Conservation (phyloP, 805 yeast genomes). For the Starmerella apicola region DNA sequence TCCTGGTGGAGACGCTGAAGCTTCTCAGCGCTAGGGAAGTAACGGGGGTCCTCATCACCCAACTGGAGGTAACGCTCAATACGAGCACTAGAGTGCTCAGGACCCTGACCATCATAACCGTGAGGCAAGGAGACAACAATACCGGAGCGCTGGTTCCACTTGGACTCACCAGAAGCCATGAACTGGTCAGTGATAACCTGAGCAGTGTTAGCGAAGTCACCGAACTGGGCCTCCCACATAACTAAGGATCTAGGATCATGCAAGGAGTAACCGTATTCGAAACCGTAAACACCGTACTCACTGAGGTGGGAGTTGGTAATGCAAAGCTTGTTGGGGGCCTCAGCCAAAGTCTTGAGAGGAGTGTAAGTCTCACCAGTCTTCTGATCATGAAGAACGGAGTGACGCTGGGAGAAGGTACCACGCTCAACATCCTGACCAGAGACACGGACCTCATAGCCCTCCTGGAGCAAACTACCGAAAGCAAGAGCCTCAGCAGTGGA, state of each 20-base stretch:
- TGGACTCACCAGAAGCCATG: constrained; percentile 90
- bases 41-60: constrained; percentile 90
- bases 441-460: constrained; percentile 93
- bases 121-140: constrained; percentile 90
- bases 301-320: constrained; percentile 92
- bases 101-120: constrained; percentile 99
- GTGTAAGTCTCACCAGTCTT: constrained; percentile 67
- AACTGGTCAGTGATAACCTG: constrained; percentile 97
- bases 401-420: constrained; percentile 99
- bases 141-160: constrained; percentile 99
- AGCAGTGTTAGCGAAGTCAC: constrained; percentile 99
- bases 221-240: constrained; percentile 99
- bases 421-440: constrained; percentile 99
- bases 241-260: constrained; percentile 95
- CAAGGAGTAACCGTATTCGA: constrained; percentile 96
- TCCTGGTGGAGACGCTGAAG: constrained; percentile 97
- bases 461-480: constrained; percentile 78
- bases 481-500: constrained; percentile 99
- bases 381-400: constrained; percentile 96
- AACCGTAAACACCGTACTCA: constrained; percentile 98
- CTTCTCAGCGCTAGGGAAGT: constrained; percentile 80
- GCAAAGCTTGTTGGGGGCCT: constrained; percentile 72
- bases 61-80: constrained; percentile 91
- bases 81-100: constrained; percentile 98
- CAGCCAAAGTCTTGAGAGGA: constrained; percentile 70